phyloP scores from a whole-genome alignment of 768 basidiomycete species.

The Amanita fuliginea region DNA sequence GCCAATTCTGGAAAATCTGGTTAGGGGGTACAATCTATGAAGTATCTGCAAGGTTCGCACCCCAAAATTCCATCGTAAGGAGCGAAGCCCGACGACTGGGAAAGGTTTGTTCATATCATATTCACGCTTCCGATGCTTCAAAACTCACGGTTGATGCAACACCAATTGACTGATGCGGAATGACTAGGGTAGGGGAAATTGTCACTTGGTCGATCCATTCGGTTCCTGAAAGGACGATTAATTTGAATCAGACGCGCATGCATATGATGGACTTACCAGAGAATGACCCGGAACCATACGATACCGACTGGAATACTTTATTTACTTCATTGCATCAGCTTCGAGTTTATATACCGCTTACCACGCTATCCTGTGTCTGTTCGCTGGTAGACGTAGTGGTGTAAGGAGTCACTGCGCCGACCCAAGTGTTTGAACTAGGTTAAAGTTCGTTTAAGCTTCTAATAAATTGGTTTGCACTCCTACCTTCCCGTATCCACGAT shows the following conservation, averaged over 20 bases:
- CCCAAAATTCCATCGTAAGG: slow-evolving; percentile 58
- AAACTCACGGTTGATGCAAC: slow-evolving; percentile 33
- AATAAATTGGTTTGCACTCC: not conserved
- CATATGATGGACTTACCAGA: slow-evolving; percentile 24
- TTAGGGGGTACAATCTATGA: not conserved
- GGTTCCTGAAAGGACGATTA: slow-evolving; percentile 18
- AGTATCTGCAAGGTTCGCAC: slow-evolving; percentile 20
- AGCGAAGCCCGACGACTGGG: slow-evolving; percentile 29
- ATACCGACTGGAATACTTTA: slow-evolving; percentile 27
- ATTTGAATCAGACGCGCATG: not conserved
- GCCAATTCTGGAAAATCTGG: slow-evolving; percentile 37
- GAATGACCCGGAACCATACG: slow-evolving; percentile 54
- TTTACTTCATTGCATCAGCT: not conserved
- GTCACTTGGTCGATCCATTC: slow-evolving; percentile 46
- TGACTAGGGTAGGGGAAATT: slow-evolving; percentile 34
- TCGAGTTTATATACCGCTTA: slow-evolving; percentile 16
- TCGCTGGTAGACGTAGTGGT: slow-evolving; percentile 36
- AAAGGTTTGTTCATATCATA: not conserved
- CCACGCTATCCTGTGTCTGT: slow-evolving; percentile 35
- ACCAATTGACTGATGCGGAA: slow-evolving; percentile 47
- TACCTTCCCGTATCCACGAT: slow-evolving; percentile 53
- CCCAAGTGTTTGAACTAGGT: slow-evolving; percentile 62
- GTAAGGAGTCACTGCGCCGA: slow-evolving; percentile 41
- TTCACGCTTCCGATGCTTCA: not conserved
- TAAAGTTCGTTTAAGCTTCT: slow-evolving; percentile 10